Conservation (phyloP, 2,329 filamentous ascomycete species). For the Teratosphaeria destructans region DNA sequence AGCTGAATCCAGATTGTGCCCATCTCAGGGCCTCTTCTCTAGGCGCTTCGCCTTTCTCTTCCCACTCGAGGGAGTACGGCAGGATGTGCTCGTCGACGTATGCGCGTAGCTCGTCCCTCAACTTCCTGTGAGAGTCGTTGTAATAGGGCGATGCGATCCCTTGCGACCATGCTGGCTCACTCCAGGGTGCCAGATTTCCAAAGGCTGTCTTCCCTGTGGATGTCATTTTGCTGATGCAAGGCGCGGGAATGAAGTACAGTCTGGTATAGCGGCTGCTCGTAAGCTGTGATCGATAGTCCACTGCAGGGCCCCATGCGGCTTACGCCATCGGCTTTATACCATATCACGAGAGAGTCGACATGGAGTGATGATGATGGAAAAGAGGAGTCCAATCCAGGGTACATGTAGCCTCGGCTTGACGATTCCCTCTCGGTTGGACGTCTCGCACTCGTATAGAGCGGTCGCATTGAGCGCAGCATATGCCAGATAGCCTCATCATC, state of each 20-base stretch:
- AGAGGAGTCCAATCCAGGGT: not conserved
- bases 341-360: not conserved
- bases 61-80: constrained; percentile 51
- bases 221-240: not conserved
- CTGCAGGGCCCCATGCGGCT: not conserved
- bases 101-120: constrained; percentile 46
- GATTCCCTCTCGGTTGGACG: not conserved
- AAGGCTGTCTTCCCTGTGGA: not conserved
- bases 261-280: too few relatives aligned
- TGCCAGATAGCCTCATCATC: not conserved
- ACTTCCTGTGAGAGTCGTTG: constrained; percentile 48
- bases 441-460: not conserved
- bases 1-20: constrained; percentile 32
- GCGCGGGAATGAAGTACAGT: not conserved
- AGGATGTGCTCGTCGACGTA: constrained; percentile 51
- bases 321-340: not conserved
- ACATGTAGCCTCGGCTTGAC: not conserved
- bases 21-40: constrained; percentile 33
- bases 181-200: constrained; percentile 27
- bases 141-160: constrained; percentile 51
- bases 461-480: not conserved
- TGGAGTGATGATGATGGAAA: not conserved
- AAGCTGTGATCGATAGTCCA: too few relatives aligned
- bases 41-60: constrained; percentile 39
- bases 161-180: constrained; percentile 37